These are phyloP conservation scores for Lizanozyma gosingica DNA, from an alignment of 1,139 yeast species.

Conservation along the genomic window DNA sequence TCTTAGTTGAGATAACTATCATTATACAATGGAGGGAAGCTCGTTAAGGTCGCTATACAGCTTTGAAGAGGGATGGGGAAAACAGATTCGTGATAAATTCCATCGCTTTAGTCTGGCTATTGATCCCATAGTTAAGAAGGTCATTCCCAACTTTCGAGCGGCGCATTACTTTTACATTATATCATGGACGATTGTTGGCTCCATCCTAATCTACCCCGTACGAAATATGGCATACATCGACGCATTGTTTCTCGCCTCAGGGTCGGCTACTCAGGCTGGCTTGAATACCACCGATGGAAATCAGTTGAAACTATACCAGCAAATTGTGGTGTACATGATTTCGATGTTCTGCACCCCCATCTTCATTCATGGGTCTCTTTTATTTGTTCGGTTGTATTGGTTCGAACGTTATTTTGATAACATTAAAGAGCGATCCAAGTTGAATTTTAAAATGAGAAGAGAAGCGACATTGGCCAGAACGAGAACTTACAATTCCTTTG, in stretches of 20 bases:
- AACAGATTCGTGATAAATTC: conserved; percentile 21
- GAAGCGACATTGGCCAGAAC: conserved; percentile 63
- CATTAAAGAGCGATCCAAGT: conserved; percentile 65
- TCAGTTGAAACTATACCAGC: conserved; percentile 61
- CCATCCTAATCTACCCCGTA: conserved; percentile 71
- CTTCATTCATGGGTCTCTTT: conserved; percentile 72
- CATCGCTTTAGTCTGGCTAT: conserved; percentile 12
- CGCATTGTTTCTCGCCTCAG: conserved; percentile 64
- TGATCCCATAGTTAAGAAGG: conserved; percentile 38
- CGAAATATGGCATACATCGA: conserved; percentile 64
- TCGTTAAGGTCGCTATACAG: neutral
- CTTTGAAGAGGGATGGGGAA: neutral
- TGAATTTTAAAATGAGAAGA: conserved; percentile 71
- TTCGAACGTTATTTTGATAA: conserved; percentile 82
- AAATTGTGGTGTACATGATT: conserved; percentile 51
- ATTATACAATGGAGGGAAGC: neutral
- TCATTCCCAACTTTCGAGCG: conserved; percentile 68
- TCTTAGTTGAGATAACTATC: no score
- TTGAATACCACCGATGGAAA: conserved; percentile 70
- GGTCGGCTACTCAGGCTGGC: conserved; percentile 88
- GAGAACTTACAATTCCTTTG: conserved; percentile 12
- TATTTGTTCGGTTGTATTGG: conserved; percentile 79
- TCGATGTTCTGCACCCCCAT: conserved; percentile 78
- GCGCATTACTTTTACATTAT: conserved; percentile 68
- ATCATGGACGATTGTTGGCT: conserved; percentile 47